These are phyloP conservation scores for Croton laevigatus DNA, from an alignment of 441 rosid genomes.

Conservation along the genomic window DNA sequence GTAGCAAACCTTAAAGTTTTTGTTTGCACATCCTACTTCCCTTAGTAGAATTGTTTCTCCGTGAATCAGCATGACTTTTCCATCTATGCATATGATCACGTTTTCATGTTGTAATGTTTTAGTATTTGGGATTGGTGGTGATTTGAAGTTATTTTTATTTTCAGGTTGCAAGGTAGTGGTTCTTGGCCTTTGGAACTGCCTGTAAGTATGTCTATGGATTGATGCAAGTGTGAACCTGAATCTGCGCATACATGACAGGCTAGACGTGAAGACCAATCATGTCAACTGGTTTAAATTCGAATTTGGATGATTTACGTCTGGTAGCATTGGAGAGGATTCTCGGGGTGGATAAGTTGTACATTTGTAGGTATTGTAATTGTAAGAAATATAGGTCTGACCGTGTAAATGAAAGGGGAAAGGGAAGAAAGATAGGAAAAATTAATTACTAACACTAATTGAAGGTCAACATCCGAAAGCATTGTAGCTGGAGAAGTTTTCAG, in stretches of 20 bases:
- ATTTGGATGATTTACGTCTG: slow-evolving; percentile 4
- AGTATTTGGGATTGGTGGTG: neutral
- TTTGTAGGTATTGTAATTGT: slow-evolving; percentile 50
- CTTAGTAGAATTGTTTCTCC: neutral
- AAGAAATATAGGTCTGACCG: slow-evolving; percentile 43
- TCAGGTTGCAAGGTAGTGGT: slow-evolving; percentile 22
- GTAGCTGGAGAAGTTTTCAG: slow-evolving; percentile 34
- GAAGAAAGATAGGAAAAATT: slow-evolving; percentile 29
- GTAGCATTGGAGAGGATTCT: slow-evolving; percentile 27
- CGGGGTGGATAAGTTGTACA: slow-evolving; percentile 43
- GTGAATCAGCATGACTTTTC: neutral
- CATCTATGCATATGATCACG: neutral
- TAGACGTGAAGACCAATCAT: neutral
- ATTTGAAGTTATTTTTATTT: neutral
- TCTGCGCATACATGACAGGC: neutral
- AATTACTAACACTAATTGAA: slow-evolving; percentile 25
- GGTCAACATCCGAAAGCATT: slow-evolving; percentile 27
- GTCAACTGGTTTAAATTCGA: neutral
- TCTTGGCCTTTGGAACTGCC: neutral
- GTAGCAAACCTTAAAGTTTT: neutral
- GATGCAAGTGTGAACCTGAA: neutral
- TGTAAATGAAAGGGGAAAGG: slow-evolving; percentile 46
- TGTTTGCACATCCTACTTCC: neutral
- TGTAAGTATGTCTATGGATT: neutral
- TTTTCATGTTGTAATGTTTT: neutral